Evolutionary conservation across 2,329 filamentous ascomycete species (phyloP), one percentile per base, ranked within the genome.

Genomic region (Tolypocladium nubicola): DNA sequence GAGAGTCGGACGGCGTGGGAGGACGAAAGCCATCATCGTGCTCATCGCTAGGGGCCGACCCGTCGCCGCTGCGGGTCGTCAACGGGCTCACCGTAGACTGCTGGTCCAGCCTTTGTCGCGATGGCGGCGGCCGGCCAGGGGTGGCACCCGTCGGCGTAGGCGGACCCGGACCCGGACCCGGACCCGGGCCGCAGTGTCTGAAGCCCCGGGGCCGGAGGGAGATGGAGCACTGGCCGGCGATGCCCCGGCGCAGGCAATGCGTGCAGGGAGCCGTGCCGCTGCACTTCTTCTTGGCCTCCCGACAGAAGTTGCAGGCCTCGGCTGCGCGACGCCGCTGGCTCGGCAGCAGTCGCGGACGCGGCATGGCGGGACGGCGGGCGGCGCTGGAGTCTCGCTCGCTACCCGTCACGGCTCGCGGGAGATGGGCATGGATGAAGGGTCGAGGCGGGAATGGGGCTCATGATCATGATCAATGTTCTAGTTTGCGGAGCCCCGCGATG

Each of bases 251-350:
- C 8, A 75, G 68, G 57, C 78, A 81, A 52, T 76, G 74, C 0
- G 71, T 69, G 60, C 79, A 81, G 1, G 79, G 79, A 2, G 75
- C 73, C 0, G 70, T 71, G 11, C 75, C 77, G 57, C 74, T 76
- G 63, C 79, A 81, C 60, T 76, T 69, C 65, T 79, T 80, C 67
- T 81, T 81, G 10, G 77, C 74, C 16, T 71, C 68, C 37, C 76
- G 73, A 61, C 79, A 81, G 7, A 72, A 65, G 52, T 72, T 70
- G 61, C 79, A 81, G 9, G 79, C 79, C 57, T 78, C 75, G 26
- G 71, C 73, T 19, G 76, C 76, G 45, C 79, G 72, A 57, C 76
- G 73, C 5, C 79, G 75, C 59, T 79, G 74, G 53, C 75, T 73
- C 1, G 76, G 75, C 21, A 71, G 72, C 26, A 81, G 77, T 61